Evolutionary conservation across 2,329 filamentous ascomycete species (phyloP), one percentile per base, ranked within the genome.

Genomic region (Xylaria sp.): DNA sequence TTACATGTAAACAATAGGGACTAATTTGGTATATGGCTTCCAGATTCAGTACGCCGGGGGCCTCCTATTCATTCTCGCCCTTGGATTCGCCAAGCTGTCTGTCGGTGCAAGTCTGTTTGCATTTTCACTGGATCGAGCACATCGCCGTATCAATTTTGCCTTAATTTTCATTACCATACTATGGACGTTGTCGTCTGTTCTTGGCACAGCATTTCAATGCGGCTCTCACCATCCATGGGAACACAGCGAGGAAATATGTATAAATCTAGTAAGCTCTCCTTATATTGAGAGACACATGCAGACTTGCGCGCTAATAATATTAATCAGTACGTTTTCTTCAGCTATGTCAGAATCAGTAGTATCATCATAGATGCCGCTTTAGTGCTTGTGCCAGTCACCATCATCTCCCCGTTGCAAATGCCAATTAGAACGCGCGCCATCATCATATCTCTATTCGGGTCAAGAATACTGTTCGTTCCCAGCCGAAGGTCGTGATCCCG

Each of bases 71-170:
- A 48, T 70, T n/a, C 12, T 70, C 2, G 42, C 50, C 27, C 42
- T 70, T 13, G 61, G 51, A n/a, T 53, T 61, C 23, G 42, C 65
- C 18, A 70, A 70, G 44, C 47, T 68, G 12, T 68, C 68, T 6
- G 65, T 66, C 21, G 63, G 48, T 59, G 16, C 23, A 13, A 67
- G 51, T 42, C 40, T 70, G 0, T 23, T 54, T 44, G n/a, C 53
- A 12, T 47, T 70, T 5, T 68, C 68, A 1, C 61, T 59, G 4
- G 27, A 66, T 23, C 18, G 21, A 8, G 44, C 18, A 9, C 66
- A 69, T 62, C 61, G 58, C 16, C n/a, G 21, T 10, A 29, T 32
- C 18, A 62, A 32, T 6, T 27, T 8, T 16, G 21, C 16, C 8
- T 16, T 66, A 12, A 40, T 51, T n/a, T 13, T 40, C 35, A 4